Evolutionary conservation across 164 flowering plant genomes (phyloP), one percentile per base, ranked within the genome.

Genomic region (Vitis labrusca): DNA sequence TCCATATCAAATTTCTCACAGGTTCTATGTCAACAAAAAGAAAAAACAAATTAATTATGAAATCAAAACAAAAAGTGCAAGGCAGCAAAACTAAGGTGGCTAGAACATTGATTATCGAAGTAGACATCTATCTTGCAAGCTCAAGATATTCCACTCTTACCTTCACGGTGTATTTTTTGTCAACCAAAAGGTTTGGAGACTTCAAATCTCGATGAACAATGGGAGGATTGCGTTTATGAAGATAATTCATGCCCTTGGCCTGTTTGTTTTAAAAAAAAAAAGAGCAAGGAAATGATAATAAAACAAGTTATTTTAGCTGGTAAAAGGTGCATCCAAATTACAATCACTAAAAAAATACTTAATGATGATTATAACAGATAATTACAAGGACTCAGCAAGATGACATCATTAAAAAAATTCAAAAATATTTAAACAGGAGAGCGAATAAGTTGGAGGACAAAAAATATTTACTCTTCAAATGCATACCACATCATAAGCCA

Each of bases 191-290:
- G 79, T 96, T 96, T 64, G 98, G 98, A 77, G 99, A 96, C 71
- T 96, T 96, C 73, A 96, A 72, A 83, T 96, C 99, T 67, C 99
- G 87, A 77, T 96, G 99, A 66, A 96, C 98, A 82, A 96, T 87
- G 19, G 99, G 99, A 73, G 99, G 99, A 79, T 87, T 91, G 69
- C 91, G 89, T 59, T 81, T 86, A 73, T 96, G 99, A 64, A 96
- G 97, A 87, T 96, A 96, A 82, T 96, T 96, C 99, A 96, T 96
- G 73, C 99, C 99, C 77, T 96, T 91, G 29, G 97, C 99, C 99
- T 96, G 85, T n/a, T 37, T 37, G 44, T 37, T 37, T 37, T 2
- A 37, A 37, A 37, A 37, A 37, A 37, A 37, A 37, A 3, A 37
- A 37, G 5, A 3, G 44, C 44, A 37, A 5, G 44, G 7, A 37